These are phyloP conservation scores for Somion occarium DNA, from an alignment of 1,284 basidiomycete genomes.

Conservation along the genomic window DNA sequence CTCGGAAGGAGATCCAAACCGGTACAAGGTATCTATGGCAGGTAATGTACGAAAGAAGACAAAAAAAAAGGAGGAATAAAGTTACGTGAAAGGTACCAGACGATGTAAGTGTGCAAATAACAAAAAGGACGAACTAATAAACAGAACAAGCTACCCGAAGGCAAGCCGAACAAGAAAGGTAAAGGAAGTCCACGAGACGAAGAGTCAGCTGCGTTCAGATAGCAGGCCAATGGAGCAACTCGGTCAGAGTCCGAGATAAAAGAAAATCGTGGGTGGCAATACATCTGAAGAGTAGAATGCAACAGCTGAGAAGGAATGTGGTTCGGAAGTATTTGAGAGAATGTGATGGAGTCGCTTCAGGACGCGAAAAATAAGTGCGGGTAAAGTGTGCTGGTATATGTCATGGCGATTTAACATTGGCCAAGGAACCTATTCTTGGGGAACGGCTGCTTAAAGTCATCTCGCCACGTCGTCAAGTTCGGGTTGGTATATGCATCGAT, in stretches of 20 bases:
- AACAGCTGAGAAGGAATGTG: not conserved
- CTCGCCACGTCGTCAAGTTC: slow-evolving; percentile 35
- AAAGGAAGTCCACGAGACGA: not conserved
- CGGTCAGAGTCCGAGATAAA: no score
- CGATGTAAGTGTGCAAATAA: not conserved
- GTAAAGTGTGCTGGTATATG: not conserved
- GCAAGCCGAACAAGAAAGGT: not conserved
- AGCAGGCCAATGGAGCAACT: no score
- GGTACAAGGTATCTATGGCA: no score
- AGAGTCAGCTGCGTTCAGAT: no score
- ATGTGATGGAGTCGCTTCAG: not conserved
- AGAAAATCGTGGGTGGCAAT: not conserved
- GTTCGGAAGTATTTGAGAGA: not conserved
- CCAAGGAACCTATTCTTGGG: slow-evolving; percentile 57
- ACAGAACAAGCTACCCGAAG: no score
- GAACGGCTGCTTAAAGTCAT: slow-evolving; percentile 56
- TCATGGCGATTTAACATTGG: slow-evolving; percentile 36
- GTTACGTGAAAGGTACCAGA: not conserved
- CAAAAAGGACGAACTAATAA: no score
- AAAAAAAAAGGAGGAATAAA: no score
- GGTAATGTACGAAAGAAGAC: not conserved
- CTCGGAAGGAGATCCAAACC: no score
- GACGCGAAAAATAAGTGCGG: no score
- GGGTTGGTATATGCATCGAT: slow-evolving; percentile 38
- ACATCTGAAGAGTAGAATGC: not conserved